A percentile compares a stretch with the other conserved stretches of the same genome.
Evolutionary conservation across 306 rosid genomes (phyloP).

Genomic region (Prunus padus): DNA sequence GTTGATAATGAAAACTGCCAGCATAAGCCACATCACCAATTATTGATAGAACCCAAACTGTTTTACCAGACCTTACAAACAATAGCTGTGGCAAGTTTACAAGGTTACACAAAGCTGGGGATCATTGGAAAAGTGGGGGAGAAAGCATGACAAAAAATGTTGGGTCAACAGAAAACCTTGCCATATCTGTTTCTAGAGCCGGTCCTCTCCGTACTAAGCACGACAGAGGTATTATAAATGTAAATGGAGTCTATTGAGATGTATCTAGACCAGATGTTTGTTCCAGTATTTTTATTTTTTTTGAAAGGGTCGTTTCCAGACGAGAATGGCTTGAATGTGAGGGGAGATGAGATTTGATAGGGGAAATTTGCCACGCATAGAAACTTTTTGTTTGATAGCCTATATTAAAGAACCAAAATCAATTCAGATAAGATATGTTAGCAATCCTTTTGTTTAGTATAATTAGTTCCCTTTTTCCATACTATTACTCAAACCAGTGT

Average conservation of each 20-base stretch:
- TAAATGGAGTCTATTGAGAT: neutral
- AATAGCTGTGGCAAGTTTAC: constrained; percentile 59
- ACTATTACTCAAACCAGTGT: constrained; percentile 40
- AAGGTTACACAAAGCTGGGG: constrained; percentile 71
- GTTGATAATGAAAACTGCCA: constrained; percentile 31
- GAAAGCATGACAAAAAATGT: constrained; percentile 28
- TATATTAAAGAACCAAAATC: neutral
- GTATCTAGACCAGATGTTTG: neutral
- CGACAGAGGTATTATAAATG: constrained; percentile 48
- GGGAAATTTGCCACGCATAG: too few relatives aligned
- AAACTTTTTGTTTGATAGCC: neutral
- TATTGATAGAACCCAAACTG: constrained; percentile 40
- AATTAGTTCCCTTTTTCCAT: constrained; percentile 22
- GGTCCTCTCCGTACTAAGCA: constrained; percentile 33
- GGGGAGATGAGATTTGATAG: too few relatives aligned
- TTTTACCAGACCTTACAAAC: constrained; percentile 35
- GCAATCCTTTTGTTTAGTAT: constrained; percentile 12
- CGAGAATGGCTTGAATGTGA: too few relatives aligned
- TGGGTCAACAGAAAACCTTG: constrained; percentile 29
- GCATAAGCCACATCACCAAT: constrained; percentile 47
- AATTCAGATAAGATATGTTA: neutral
- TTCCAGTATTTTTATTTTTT: neutral
- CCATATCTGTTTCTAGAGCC: constrained; percentile 30
- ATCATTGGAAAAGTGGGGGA: constrained; percentile 30
- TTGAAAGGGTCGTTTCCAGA: neutral